Base-by-base conservation (phyloP, 1,284 basidiomycete species). In the Rhodofomes roseus region DNA sequence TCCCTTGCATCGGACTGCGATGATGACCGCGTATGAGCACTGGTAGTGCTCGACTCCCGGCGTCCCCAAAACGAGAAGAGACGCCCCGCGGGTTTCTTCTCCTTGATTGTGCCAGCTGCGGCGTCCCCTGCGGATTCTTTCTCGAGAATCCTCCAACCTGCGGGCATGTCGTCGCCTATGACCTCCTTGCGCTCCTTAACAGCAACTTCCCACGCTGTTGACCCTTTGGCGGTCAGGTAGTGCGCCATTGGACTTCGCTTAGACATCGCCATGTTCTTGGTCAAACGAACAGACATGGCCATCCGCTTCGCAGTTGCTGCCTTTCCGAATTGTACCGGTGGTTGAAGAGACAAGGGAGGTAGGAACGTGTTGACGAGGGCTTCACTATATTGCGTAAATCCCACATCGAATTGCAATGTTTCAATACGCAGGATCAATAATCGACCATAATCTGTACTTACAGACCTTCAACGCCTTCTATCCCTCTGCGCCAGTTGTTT, bases 31-130 rank as follows among this genome's bases (percentile, higher is more conserved):
- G 60, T 71, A 40, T 62, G 59, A 36, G 74, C 64, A 11, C 31
- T 34, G 5, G 31, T 34, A n/a, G 59, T 36, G 27, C 56, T 61
- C 1, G 70, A 72, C 8, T 73, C 64, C 61, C 77, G 80, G 56
- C 85, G 77, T 23, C 81, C 80, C 76, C 87, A 88, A 70, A 91
- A 87, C 5, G 88, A 89, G 39, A 90, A 77, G n/a, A 91, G 67
- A 7, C 86, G 78, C n/a, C 81, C 75, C 7, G 72, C 70, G 7
- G 74, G 51, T 67, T 79, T 87, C 70, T 80, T 85, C 58, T 76
- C 74, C 58, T 74, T 77, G 54, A 78, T 76, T 53, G 70, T 65
- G 29, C 73, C 71, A 16, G 61, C 55, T 16, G 68, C 56, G 16
- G 67, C 59, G 6, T 64, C 56, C 1, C 11, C 20, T 27, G 69